A percentile compares a stretch with the other conserved stretches of the same genome.
These are phyloP conservation scores for Penicillium salamii DNA, from an alignment of 495 filamentous ascomycete genomes.

Conservation along the genomic window DNA sequence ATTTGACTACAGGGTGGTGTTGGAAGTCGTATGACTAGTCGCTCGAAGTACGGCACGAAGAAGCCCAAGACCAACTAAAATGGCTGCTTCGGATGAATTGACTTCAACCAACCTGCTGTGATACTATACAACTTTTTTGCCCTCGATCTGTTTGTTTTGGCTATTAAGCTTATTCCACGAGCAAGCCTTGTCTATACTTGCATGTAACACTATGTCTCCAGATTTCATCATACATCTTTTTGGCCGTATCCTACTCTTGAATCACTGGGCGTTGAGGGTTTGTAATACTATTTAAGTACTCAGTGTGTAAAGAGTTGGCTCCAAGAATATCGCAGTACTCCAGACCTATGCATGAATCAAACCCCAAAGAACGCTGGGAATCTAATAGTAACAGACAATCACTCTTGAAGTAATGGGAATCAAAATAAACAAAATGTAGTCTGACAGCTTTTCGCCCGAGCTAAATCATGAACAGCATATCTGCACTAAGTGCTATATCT, in stretches of 20 bases:
- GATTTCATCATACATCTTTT: neutral
- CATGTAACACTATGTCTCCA: constrained; percentile 10
- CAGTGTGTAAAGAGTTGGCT: too few species aligned
- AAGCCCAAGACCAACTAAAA: constrained; percentile 74
- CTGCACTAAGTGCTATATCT: neutral
- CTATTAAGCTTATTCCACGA: constrained; percentile 1
- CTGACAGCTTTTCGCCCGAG: neutral
- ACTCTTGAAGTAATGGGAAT: neutral
- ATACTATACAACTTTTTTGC: neutral
- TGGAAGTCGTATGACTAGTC: constrained; percentile 70
- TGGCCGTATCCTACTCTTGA: neutral
- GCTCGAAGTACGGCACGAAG: constrained; percentile 98
- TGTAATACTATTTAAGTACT: too few species aligned
- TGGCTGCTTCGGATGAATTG: constrained; percentile 1
- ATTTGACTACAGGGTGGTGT: constrained; percentile 73
- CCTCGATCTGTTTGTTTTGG: neutral
- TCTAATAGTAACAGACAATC: constrained; percentile 22
- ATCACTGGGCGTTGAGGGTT: constrained; percentile 1
- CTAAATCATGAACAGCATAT: neutral
- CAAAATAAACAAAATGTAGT: constrained; percentile 2
- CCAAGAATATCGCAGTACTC: constrained; percentile 19
- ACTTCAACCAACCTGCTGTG: neutral
- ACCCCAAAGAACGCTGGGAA: constrained; percentile 14
- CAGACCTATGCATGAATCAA: constrained; percentile 19
- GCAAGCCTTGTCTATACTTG: constrained; percentile 7